Base-by-base conservation (phyloP, 2,329 filamentous ascomycete species). In the Aspergillus piperis region DNA sequence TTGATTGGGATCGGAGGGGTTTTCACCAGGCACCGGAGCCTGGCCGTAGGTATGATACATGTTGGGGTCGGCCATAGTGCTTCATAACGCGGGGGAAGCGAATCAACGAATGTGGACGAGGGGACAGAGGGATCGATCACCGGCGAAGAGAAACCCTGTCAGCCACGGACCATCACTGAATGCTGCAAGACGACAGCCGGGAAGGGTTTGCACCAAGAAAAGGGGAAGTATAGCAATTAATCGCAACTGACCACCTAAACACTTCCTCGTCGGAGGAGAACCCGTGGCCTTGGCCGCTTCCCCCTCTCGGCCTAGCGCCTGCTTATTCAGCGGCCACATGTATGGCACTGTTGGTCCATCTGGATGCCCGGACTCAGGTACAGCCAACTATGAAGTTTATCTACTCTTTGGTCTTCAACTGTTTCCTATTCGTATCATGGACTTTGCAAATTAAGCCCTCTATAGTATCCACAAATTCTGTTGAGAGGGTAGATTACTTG, bases 1-100 rank as follows among this genome's bases (percentile, higher is more conserved):
- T 80, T 73, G 78, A 73, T 76, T 81, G 77, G 70, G 83, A 78
- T 75, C 86, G 76, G 76, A 84, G 80, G 71, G 84, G 78, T 82
- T 78, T 65, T 88, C 83, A 65, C 69, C 69, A 63, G 73, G 69
- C 57, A 61, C 65, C 30, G 60, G 62, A 50, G 66, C 69, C 64
- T 76, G 72, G 59, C 75, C 77, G 66, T 74, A 68, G 62, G 73
- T 63, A 67, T 78, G 71, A 68, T 79, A 79, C 68, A 75, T 75
- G 49, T 72, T 70, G 66, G 73, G 75, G 68, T 79, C 74, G 58
- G 78, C 73, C 78, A 80, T 80, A 64, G 64, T 73, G 68, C 64
- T 65, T 72, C 70, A 74, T 71, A 66, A 67, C 68, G 66, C 58
- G 65, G 62, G 41, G 32, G 41, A 36, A 47, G 54, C 47, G 52